Evolutionary conservation across 129 eudicot genomes (phyloP), one percentile per base, ranked within the genome.

Genomic region (Pulicaria dysenterica): DNA sequence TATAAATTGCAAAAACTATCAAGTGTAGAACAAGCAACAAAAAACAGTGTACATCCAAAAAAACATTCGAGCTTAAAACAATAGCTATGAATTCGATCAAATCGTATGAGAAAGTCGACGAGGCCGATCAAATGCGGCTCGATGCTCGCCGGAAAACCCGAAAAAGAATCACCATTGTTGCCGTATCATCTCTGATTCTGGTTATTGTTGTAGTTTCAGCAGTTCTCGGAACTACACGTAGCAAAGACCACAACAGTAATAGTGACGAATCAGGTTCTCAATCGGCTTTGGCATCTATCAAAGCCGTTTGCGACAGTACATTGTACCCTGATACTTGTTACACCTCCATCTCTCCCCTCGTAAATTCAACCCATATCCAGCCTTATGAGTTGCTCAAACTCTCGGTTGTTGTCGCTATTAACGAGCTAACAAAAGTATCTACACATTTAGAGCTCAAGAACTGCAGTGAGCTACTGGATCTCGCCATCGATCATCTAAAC

Each of bases 321-420:
- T 74, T 87, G 70, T 80, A 87, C 75, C 91, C 90, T 0, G 83
- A 79, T 13, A 73, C 88, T 5, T 90, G 96, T 71, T 77, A 75
- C 80, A 37, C 6, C 14, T 84, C 88, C 40, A 72, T 90, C 1
- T 16, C 82, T 43, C 82, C 91, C 1, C 38, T 64, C 5, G 70
- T 58, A 7, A 85, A 73, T 3, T 75, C 90, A 2, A 79, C 76
- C 63, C 47, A 48, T 8, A 46, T 90, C 14, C 49, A 79, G 5
- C 93, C 85, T 0, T 73, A 78, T 13, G 79, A 77, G 51, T 48
- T 90, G 6, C 83, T 76, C 69, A 83, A 83, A 58, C 64, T 83
- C 12, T 76, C 93, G 0, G 70, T 87, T 36, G 81, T 75, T 36
- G 88, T 87, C 3, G 88, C 96, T 6, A 59, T 87, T 0, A 46